These are phyloP conservation scores for Otatea glauca DNA, from an alignment of 176 grass and related monocot genomes.

Conservation along the genomic window DNA sequence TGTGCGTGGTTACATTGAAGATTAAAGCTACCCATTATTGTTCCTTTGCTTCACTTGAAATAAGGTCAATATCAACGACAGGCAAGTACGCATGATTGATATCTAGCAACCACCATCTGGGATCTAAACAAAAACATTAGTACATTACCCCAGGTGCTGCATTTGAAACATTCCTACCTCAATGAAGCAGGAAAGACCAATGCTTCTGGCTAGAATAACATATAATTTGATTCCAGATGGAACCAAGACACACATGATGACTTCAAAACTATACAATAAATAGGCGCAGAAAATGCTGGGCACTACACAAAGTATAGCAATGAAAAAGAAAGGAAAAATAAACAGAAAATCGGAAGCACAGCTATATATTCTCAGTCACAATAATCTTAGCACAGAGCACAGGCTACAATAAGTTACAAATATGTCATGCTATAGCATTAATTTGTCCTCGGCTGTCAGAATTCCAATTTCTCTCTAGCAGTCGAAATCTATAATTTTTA, in stretches of 20 bases:
- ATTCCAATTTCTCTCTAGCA: not conserved
- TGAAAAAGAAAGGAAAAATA: not conserved
- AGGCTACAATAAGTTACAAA: constrained; percentile 34
- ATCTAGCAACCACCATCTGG: not conserved
- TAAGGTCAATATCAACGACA: too few relatives aligned
- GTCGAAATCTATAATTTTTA: constrained; percentile 32
- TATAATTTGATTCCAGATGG: not conserved
- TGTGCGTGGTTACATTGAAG: not conserved
- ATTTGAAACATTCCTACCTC: not conserved
- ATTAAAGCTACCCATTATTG: too few relatives aligned
- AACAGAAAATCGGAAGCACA: constrained; percentile 1
- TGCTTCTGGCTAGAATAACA: too few relatives aligned
- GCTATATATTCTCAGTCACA: not conserved
- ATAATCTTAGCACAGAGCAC: constrained; percentile 29
- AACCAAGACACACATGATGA: not conserved
- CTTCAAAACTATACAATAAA: not conserved
- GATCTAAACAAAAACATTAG: not conserved
- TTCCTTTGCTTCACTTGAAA: too few relatives aligned
- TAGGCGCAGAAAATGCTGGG: not conserved
- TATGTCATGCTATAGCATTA: constrained; percentile 41
- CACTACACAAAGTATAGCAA: not conserved
- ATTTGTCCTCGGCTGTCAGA: not conserved
- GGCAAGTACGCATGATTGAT: not conserved
- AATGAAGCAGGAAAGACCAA: not conserved
- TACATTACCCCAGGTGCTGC: not conserved